These are phyloP conservation scores for Metschnikowia shivogae DNA, from an alignment of 805 yeast species.

Conservation along the genomic window DNA sequence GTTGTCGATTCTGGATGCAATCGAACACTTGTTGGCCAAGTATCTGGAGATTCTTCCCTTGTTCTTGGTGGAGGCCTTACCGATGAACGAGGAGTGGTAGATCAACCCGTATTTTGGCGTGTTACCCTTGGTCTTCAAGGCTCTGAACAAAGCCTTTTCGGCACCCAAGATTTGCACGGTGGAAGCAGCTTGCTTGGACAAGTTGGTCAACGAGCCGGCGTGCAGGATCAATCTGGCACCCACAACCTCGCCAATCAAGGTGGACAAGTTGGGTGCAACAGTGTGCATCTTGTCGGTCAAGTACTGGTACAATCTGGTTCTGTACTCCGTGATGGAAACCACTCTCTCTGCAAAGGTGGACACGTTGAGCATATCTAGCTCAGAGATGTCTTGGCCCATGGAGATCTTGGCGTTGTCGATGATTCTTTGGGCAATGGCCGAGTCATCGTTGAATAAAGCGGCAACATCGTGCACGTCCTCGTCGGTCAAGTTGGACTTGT, in stretches of 20 bases:
- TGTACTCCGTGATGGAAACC: slow-evolving; percentile 86
- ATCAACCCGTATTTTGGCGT: slow-evolving; percentile 97
- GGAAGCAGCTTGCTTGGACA: slow-evolving; percentile 98
- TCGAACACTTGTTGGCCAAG: slow-evolving; percentile 97
- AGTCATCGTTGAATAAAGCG: slow-evolving; percentile 84
- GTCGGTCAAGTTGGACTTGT: slow-evolving; percentile 81
- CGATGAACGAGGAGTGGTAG: slow-evolving; percentile 95
- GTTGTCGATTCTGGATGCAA: slow-evolving; percentile 97
- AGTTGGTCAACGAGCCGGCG: slow-evolving; percentile 88
- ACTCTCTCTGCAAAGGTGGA: slow-evolving; percentile 90
- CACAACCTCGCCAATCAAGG: slow-evolving; percentile 93
- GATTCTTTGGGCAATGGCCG: slow-evolving; percentile 82
- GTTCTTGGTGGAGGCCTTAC: slow-evolving; percentile 96
- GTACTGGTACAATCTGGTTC: slow-evolving; percentile 77
- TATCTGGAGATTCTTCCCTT: slow-evolving; percentile 99
- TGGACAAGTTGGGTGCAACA: slow-evolving; percentile 80
- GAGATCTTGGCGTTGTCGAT: slow-evolving; percentile 95
- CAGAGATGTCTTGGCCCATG: slow-evolving; percentile 98
- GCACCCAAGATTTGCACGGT: slow-evolving; percentile 98
- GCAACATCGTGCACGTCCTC: slow-evolving; percentile 95
- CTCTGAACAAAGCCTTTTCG: slow-evolving; percentile 98
- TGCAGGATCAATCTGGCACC: slow-evolving; percentile 98
- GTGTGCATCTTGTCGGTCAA: slow-evolving; percentile 94
- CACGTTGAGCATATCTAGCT: slow-evolving; percentile 89
- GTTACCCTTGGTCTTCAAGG: slow-evolving; percentile 96